Evolutionary conservation across 139 green algal species (phyloP).

Genomic region (Micractinium sp.): DNA sequence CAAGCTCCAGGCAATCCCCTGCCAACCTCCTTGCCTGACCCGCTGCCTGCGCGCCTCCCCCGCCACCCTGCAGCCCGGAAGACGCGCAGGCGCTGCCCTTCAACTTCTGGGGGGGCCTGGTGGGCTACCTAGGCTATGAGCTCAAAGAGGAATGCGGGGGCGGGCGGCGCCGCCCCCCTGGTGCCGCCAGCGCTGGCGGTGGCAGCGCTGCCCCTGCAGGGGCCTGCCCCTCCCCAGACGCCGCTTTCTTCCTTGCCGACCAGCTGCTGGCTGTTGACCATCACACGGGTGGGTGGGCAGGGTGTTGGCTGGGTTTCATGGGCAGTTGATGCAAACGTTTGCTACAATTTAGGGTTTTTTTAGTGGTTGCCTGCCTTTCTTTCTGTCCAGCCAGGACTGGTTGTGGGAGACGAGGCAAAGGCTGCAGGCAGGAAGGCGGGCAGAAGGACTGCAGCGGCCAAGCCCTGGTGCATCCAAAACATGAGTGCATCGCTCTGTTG

Average conservation of each 20-base stretch:
- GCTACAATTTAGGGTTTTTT: neutral
- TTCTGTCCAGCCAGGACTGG: too few relatives aligned
- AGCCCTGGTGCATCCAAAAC: too few relatives aligned
- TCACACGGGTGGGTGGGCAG: conserved; percentile 41
- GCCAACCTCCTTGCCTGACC: neutral
- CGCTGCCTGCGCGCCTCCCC: neutral
- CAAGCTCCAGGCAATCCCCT: too few relatives aligned
- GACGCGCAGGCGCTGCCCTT: conserved; percentile 79
- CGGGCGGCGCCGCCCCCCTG: neutral
- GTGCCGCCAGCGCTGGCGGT: conserved; percentile 18
- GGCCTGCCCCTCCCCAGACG: conserved; percentile 76
- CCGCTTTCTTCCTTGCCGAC: conserved; percentile 90
- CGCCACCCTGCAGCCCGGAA: neutral
- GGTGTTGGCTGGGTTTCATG: neutral
- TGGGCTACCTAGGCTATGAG: conserved; percentile 98
- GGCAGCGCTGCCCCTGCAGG: neutral
- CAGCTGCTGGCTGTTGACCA: conserved; percentile 90
- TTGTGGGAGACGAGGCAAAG: too few relatives aligned
- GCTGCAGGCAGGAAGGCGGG: too few relatives aligned
- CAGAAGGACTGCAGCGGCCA: too few relatives aligned
- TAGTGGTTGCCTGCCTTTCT: too few relatives aligned
- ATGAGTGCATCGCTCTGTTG: neutral
- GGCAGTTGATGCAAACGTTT: neutral
- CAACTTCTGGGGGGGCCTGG: conserved; percentile 93
- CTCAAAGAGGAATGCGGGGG: conserved; percentile 87